These are phyloP conservation scores for Quercus lobata DNA, from an alignment of 331 rosid genomes.

Conservation along the genomic window DNA sequence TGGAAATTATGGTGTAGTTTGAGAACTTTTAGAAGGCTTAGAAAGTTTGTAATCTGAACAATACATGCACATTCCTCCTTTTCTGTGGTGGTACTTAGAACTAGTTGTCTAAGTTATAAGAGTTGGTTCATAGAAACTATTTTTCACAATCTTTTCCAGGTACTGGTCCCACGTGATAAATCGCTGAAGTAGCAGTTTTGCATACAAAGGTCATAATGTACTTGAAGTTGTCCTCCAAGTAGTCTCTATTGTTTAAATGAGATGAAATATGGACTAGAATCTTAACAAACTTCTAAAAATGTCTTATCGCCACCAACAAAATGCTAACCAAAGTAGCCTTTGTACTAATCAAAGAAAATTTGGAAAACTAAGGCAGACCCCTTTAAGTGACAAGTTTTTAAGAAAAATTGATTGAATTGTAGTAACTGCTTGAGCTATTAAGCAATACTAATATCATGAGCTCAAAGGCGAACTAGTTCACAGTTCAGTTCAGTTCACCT, in stretches of 20 bases:
- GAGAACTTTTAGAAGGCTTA: background rate
- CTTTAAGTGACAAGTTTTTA: slow-evolving; percentile 1
- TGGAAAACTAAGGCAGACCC: slow-evolving; percentile 24
- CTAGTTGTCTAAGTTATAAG: background rate
- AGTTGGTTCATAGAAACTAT: background rate
- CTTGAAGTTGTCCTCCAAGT: slow-evolving; percentile 65
- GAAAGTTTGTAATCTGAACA: background rate
- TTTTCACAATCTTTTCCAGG: slow-evolving; percentile 30
- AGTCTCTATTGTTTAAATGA: slow-evolving; percentile 45
- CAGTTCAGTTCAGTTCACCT: slow-evolving; percentile 23
- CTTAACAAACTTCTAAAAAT: background rate
- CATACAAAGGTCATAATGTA: slow-evolving; percentile 55
- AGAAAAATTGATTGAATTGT: slow-evolving; percentile 1
- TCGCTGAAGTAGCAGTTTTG: slow-evolving; percentile 72
- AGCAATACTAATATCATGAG: slow-evolving; percentile 19
- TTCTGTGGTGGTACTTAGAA: background rate
- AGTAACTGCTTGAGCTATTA: background rate
- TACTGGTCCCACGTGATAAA: slow-evolving; percentile 81
- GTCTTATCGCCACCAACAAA: no score
- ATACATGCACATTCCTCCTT: background rate
- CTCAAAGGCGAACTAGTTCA: slow-evolving; percentile 10
- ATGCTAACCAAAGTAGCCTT: background rate
- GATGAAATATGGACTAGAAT: background rate
- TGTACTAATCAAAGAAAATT: slow-evolving; percentile 16
- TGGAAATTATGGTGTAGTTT: background rate